Base-by-base conservation (phyloP, 176 grass and related monocot species). In the Phyllostachys edulis region DNA sequence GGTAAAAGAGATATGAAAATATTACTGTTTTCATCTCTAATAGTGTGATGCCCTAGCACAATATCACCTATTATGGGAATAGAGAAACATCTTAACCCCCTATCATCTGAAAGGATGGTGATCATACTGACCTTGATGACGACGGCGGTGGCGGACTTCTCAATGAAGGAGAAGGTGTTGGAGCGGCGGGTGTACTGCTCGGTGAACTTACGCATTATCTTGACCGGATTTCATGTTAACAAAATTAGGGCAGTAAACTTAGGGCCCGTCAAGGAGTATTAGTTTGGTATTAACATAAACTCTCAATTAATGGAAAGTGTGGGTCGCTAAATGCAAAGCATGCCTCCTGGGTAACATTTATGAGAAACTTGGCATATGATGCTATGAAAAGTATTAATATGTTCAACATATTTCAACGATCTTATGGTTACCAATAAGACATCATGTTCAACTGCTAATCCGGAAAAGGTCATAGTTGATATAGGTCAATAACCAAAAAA, bases 121-220 rank as follows among this genome's bases (percentile, higher is more conserved):
- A 23, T 3, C 23, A 73, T 46, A 55, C 63, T 34, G 62, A 93
- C 94, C 91, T 96, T 93, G 45, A 96, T 91, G 63, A 96, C 94
- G 29, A 96, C 91, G n/a, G 91, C 60, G 39, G 94, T 96, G 77
- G 93, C 91, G 26, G 86, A 82, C 86, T 96, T 96, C 16, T 96
- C 88, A 0, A 84, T 82, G 69, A 91, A 96, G 81, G 93, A 96
- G 73, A 69, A 93, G 16, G 94, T 96, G 23, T 87, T 83, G 46
- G 94, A 88, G 76, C 85, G 89, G 64, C 86, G 88, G 5, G 89
- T 91, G 69, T 93, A 96, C 84, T 89, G 87, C 81, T 96, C 91
- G 11, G 94, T 93, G 89, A 96, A 96, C 50, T 89, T 96, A 68
- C 89, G 88, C 94, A 96, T 96, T 26, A 96, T 41, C 63, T 96